A percentile compares a stretch with the other conserved stretches of the same genome.
Evolutionary conservation across 768 basidiomycete genomes (phyloP).

Genomic region (Trametes maxima): DNA sequence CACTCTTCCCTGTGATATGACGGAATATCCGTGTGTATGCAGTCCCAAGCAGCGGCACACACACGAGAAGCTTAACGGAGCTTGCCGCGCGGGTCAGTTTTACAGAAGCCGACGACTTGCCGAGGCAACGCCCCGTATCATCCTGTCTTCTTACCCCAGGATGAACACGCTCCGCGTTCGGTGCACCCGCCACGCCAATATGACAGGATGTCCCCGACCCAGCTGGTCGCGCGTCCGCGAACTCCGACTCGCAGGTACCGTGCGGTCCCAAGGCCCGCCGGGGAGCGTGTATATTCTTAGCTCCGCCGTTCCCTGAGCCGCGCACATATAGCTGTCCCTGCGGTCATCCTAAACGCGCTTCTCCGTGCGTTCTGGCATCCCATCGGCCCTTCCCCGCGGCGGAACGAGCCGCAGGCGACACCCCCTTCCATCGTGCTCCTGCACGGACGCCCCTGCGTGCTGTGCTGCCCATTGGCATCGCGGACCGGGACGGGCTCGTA

Average conservation of each 20-base stretch:
- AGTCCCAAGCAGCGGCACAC: neutral
- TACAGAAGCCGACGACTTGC: constrained; percentile 9
- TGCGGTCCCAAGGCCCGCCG: constrained; percentile 4
- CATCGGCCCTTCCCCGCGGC: constrained; percentile 7
- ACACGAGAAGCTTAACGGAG: constrained; percentile 14
- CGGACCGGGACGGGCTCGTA: neutral
- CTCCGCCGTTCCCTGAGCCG: constrained; percentile 10
- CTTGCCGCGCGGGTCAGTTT: constrained; percentile 1
- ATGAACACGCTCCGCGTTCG: constrained; percentile 5
- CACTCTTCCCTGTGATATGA: too few species aligned
- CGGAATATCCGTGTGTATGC: too few species aligned
- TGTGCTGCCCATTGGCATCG: neutral
- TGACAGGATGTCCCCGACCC: constrained; percentile 1
- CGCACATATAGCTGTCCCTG: constrained; percentile 15
- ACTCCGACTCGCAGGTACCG: constrained; percentile 6
- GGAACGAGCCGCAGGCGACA: neutral
- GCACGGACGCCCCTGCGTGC: neutral
- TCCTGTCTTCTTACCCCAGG: neutral
- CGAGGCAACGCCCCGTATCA: constrained; percentile 2
- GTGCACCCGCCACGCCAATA: neutral
- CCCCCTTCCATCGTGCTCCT: neutral
- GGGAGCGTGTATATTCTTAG: constrained; percentile 5
- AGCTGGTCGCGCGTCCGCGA: neutral
- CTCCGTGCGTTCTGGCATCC: constrained; percentile 10
- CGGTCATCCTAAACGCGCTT: neutral